A percentile compares a stretch with the other conserved stretches of the same genome.
phyloP scores from a whole-genome alignment of 345 rosid genomes.

The Salix exigua region DNA sequence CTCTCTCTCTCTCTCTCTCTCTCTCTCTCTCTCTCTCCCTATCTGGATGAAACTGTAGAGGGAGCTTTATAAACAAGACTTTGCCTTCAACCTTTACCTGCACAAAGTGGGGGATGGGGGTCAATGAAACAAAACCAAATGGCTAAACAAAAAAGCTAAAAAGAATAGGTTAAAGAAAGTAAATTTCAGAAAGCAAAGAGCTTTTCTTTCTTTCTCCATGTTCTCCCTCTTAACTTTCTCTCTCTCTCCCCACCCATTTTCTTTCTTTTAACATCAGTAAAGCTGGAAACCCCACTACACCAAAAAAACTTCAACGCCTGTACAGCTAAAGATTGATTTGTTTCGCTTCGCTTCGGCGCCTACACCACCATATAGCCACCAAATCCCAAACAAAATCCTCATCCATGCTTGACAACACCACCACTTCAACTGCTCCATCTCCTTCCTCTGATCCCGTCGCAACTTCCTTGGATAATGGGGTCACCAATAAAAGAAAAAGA shows the following conservation, averaged over 20 bases:
- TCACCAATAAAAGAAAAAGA: slow-evolving; percentile 62
- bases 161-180: slow-evolving; percentile 42
- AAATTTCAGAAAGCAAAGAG: slow-evolving; percentile 65
- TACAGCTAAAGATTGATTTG: not conserved
- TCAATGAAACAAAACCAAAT: slow-evolving; percentile 28
- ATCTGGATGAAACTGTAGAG: not conserved
- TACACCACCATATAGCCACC: slow-evolving; percentile 12
- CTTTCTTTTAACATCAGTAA: slow-evolving; percentile 30
- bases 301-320: slow-evolving; percentile 3
- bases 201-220: slow-evolving; percentile 31
- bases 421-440: slow-evolving; percentile 31
- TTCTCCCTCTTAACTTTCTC: slow-evolving; percentile 1
- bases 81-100: slow-evolving; percentile 13
- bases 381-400: not conserved
- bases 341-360: slow-evolving; percentile 20
- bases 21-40: not conserved
- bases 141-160: slow-evolving; percentile 4
- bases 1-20: not conserved
- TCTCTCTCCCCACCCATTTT: slow-evolving; percentile 20
- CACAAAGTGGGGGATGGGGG: slow-evolving; percentile 31
- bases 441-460: slow-evolving; percentile 51
- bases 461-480: slow-evolving; percentile 50
- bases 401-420: slow-evolving; percentile 42
- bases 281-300: slow-evolving; percentile 60
- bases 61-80: not conserved